Evolutionary conservation across 345 rosid species (phyloP).

Genomic region (Dimocarpus longan): DNA sequence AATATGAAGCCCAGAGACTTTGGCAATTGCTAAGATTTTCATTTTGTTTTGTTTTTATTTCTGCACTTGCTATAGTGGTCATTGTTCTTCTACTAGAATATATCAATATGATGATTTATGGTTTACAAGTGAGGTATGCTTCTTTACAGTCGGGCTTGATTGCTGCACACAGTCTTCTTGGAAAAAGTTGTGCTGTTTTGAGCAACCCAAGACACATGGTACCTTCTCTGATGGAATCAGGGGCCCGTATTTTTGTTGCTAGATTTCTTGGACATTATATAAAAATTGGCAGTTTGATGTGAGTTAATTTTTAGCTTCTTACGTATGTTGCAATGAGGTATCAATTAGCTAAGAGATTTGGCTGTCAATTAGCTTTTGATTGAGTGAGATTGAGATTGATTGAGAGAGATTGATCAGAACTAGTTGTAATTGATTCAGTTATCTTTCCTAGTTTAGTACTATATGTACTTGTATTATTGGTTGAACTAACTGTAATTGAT

Average conservation of each 20-base stretch:
- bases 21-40: not conserved
- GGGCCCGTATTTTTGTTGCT: slow-evolving; percentile 72
- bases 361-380: too few species aligned
- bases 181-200: slow-evolving; percentile 43
- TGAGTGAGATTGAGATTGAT: too few species aligned
- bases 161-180: slow-evolving; percentile 71
- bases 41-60: not conserved
- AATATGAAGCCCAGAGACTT: not conserved
- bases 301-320: slow-evolving; percentile 34
- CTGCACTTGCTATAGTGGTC: too few species aligned
- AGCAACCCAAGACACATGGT: slow-evolving; percentile 77
- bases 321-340: too few species aligned
- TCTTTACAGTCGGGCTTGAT: slow-evolving; percentile 66
- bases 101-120: not conserved
- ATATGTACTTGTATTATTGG: too few species aligned
- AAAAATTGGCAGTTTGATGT: slow-evolving; percentile 67
- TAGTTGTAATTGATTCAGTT: too few species aligned
- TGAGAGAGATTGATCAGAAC: too few species aligned
- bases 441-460: too few species aligned
- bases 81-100: too few species aligned
- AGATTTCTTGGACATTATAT: slow-evolving; percentile 70
- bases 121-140: not conserved
- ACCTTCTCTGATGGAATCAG: slow-evolving; percentile 68
- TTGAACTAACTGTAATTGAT: too few species aligned
- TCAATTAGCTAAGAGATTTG: too few species aligned